phyloP scores from a whole-genome alignment of 257 asterid species.

The Solanum megistacrolobum region DNA sequence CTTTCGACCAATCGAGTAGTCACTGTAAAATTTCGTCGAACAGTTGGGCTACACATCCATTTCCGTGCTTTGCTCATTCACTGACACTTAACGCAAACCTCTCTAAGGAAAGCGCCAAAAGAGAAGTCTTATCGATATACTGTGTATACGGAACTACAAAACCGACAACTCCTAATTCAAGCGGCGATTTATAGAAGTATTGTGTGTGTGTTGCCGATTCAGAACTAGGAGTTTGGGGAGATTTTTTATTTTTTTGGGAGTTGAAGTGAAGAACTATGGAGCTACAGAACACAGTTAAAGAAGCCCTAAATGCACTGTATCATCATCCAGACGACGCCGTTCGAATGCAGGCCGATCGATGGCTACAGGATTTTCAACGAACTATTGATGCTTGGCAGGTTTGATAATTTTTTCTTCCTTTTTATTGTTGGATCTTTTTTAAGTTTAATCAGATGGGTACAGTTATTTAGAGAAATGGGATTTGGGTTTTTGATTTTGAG shows the following conservation, averaged over 20 bases:
- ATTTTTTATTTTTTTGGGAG: not conserved
- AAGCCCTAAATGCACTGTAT: conserved; percentile 96
- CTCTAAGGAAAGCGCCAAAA: not conserved
- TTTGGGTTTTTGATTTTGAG: not conserved
- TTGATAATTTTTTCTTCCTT: not conserved
- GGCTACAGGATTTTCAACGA: conserved; percentile 94
- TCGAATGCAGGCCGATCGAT: conserved; percentile 94
- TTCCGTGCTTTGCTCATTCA: not conserved
- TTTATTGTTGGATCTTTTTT: not conserved
- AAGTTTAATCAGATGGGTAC: not conserved
- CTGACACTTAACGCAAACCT: not conserved
- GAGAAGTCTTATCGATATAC: not conserved
- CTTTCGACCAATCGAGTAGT: not conserved
- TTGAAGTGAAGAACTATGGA: conserved; percentile 38
- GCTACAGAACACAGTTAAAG: conserved; percentile 92
- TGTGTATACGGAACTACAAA: not conserved
- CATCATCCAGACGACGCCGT: conserved; percentile 95
- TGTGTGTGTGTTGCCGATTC: not conserved
- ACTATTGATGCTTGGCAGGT: conserved; percentile 99
- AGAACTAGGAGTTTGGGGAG: conserved; percentile 2
- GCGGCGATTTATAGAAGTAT: not conserved
- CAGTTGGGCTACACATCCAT: not conserved
- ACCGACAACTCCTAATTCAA: not conserved
- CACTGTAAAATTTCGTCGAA: not conserved
- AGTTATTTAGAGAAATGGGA: not conserved